Conservation (phyloP, 495 filamentous ascomycete species). For the Poronia punctata region DNA sequence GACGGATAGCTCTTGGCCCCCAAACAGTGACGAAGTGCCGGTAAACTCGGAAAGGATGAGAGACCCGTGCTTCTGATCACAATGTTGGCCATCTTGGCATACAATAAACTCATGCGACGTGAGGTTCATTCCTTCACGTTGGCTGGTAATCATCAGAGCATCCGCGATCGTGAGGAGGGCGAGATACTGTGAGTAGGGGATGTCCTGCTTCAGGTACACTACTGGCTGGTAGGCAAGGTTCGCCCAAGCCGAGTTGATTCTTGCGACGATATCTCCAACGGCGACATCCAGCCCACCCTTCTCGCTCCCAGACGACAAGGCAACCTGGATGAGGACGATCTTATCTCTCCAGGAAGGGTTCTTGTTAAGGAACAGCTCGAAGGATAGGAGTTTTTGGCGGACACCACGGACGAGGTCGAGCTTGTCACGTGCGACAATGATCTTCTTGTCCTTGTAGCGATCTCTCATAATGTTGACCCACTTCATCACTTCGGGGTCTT, state of each 20-base stretch:
- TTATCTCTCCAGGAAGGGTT: constrained; percentile 83
- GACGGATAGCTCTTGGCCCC: constrained; percentile 65
- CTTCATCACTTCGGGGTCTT: constrained; percentile 60
- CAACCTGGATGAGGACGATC: constrained; percentile 87
- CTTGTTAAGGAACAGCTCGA: constrained; percentile 87
- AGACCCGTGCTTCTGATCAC: constrained; percentile 71
- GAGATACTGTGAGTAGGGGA: constrained; percentile 82
- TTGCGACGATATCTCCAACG: constrained; percentile 84
- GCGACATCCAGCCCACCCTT: constrained; percentile 78
- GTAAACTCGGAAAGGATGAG: constrained; percentile 92
- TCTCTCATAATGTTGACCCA: constrained; percentile 76
- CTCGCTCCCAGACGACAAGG: constrained; percentile 71
- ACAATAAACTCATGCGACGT: constrained; percentile 88
- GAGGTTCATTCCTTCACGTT: constrained; percentile 93
- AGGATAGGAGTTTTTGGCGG: constrained; percentile 83
- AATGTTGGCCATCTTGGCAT: constrained; percentile 78
- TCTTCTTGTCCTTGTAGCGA: constrained; percentile 72
- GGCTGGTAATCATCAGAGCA: constrained; percentile 83
- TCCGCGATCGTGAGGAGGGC: constrained; percentile 83
- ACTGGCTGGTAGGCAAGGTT: constrained; percentile 84
- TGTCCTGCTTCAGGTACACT: constrained; percentile 92
- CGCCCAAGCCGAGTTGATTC: constrained; percentile 82
- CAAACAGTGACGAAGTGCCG: constrained; percentile 79
- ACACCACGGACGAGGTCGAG: constrained; percentile 87
- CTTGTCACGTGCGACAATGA: constrained; percentile 90